Conservation (phyloP, 1,284 basidiomycete species). For the Ceratorhiza oryzae-sativae region DNA sequence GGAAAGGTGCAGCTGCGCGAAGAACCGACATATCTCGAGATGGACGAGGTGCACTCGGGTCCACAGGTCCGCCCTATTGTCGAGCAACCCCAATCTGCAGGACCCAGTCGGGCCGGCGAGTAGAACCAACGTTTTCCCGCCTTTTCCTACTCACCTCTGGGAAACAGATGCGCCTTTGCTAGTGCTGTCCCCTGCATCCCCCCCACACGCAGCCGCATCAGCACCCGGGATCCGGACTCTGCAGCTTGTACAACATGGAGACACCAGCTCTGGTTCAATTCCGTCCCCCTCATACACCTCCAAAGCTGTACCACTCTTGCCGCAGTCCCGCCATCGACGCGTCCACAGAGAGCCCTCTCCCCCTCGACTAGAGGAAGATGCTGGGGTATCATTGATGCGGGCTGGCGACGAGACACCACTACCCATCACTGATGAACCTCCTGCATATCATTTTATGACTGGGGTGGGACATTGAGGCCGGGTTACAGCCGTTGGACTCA, state of each 20-base stretch:
- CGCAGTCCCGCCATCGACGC: conserved; percentile 4
- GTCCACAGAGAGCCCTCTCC: conserved; percentile 13
- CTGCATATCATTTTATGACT: conserved; percentile 8
- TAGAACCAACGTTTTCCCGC: background rate
- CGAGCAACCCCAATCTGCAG: background rate
- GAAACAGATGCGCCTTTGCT: background rate
- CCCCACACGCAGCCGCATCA: too few relatives aligned
- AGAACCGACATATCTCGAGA: background rate
- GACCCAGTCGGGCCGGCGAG: background rate
- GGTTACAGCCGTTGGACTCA: too few relatives aligned
- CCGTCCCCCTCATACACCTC: background rate
- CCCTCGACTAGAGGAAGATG: conserved; percentile 29
- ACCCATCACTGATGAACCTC: background rate
- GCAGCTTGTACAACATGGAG: background rate
- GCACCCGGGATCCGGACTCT: background rate
- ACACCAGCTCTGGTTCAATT: background rate
- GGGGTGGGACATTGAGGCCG: background rate
- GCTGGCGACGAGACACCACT: conserved; percentile 8
- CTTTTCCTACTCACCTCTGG: background rate
- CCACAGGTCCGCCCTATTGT: too few relatives aligned
- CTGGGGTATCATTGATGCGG: conserved; percentile 31
- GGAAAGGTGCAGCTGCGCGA: background rate
- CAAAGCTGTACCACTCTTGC: background rate
- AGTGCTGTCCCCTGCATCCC: background rate
- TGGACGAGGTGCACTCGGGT: too few relatives aligned